A percentile compares a stretch with the other conserved stretches of the same genome.
phyloP scores from a whole-genome alignment of 805 yeast species.

The Metschnikowia noctiluminum region DNA sequence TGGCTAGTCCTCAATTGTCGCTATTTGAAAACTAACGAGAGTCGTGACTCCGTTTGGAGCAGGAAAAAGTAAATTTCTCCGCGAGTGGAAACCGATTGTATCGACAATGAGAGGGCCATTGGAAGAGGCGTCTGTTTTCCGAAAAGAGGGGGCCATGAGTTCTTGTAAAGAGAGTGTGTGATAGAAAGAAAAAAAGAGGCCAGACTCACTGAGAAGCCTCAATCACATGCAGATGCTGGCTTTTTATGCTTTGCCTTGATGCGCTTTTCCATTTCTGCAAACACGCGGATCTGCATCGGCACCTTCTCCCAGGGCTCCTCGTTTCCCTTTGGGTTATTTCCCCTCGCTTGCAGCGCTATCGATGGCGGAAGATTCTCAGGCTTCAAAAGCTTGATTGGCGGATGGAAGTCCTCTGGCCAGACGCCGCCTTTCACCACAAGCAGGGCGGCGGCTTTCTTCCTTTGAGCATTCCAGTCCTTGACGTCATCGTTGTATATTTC shows the following conservation, averaged over 20 bases:
- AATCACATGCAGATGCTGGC: neutral
- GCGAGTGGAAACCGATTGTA: no score
- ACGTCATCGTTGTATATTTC: constrained; percentile 85
- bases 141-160: no score
- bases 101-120: no score
- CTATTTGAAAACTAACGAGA: no score
- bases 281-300: constrained; percentile 74
- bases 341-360: constrained; percentile 17
- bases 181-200: no score
- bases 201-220: no score
- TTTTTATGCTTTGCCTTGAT: constrained; percentile 40
- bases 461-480: constrained; percentile 67
- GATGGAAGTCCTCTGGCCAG: constrained; percentile 44
- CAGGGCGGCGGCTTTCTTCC: constrained; percentile 53
- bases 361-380: constrained; percentile 37
- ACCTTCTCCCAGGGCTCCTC: constrained; percentile 45
- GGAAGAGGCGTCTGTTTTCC: no score
- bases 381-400: constrained; percentile 33
- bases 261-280: constrained; percentile 77
- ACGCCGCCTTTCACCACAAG: constrained; percentile 37
- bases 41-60: no score
- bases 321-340: constrained; percentile 11
- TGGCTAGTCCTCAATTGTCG: neutral
- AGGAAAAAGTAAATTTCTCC: no score
- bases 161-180: no score